Evolutionary conservation across 805 yeast genomes (phyloP), one percentile per base, ranked within the genome.

Genomic region (Naumovozyma castellii): DNA sequence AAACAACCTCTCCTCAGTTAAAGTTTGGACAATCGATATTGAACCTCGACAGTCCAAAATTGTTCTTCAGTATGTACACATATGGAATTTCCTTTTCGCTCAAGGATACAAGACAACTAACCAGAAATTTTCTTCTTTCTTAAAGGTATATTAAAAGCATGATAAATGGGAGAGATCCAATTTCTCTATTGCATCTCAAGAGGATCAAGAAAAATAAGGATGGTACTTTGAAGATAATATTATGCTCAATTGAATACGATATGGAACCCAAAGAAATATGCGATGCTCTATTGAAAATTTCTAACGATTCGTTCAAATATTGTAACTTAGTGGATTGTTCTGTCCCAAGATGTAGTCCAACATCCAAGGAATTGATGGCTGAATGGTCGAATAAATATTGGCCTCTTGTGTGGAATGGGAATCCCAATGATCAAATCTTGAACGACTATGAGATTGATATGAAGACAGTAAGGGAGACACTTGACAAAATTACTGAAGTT

Each of bases 401-500:
- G 98, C 97, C 97, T 0, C 63, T 85, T 39, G 70, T 85, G 31
- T 92, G 97, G 97, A 79, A 87, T 49, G 97, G 97, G 0, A 86
- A 88, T 53, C 94, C 95, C 0, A 69, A 78, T 48, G 76, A 78
- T 43, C 92, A 83, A 51, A 73, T 72, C 25, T 59, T 85, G 31
- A 76, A 80, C 20, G 76, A 74, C 5, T 66, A 77, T 17, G 50
- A 50, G 2, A 64, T 78, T 39, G 73, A 83, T 44, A 65, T 75
- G 37, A 62, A 49, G 0, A 54, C 54, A 19, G 77, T 76, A 37
- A 51, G 52, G 28, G 37, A 49, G 10, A 53, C 69, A 16, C 47
- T 67, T 2, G 48, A 51, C 15, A 8, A 5, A 12, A 13, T 29
- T 29, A 13, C 15, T n/a, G 15, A 3, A 40, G 44, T 5, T 58